Evolutionary conservation across 176 grass and related monocot genomes (phyloP), one percentile per base, ranked within the genome.

Genomic region (Phyllostachys edulis): DNA sequence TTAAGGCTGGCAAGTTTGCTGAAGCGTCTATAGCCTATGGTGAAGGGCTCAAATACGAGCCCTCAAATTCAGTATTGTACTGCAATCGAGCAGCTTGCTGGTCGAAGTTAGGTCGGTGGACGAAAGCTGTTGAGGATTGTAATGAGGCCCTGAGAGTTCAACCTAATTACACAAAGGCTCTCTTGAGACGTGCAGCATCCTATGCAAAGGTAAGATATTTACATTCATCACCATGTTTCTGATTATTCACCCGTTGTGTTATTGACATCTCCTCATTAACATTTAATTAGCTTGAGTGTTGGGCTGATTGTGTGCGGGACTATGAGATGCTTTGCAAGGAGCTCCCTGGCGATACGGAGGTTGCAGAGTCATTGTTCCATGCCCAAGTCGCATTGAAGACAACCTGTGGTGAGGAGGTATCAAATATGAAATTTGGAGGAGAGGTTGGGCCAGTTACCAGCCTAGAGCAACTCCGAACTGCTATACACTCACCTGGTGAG

Each of bases 241-340:
- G 10, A 20, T 69, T 80, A 61, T 77, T 26, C 24, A 80, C 9
- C 0, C 7, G 5, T 20, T 69, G 12, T 84, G 77, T 57, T 85
- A 21, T 26, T 93, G 56, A 82, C 71, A 59, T 40, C 56, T 86
- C 5, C 9, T 27, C 69, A 47, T 86, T 78, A 11, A 81, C 59
- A 51, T 42, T 71, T 45, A 46, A 57, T 60, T 87, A 97, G 94
- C 89, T 97, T 80, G 92, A 94, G 65, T 77, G 78, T 62, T 97
- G 94, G 94, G 87, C 32, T 71, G 82, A 97, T 82, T 80, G 87
- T 85, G 91, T 97, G 20, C 60, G 85, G 47, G 94, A 97, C 75
- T 97, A 97, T 38, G 92, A 92, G 79, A 85, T 80, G 64, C 87
- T 92, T 49, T 54, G n/a, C 29, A 97, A 97, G 57, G 75, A 88